Evolutionary conservation across 176 grass and related monocot genomes (phyloP), one percentile per base, ranked within the genome.

Genomic region (Zoysia japonica): DNA sequence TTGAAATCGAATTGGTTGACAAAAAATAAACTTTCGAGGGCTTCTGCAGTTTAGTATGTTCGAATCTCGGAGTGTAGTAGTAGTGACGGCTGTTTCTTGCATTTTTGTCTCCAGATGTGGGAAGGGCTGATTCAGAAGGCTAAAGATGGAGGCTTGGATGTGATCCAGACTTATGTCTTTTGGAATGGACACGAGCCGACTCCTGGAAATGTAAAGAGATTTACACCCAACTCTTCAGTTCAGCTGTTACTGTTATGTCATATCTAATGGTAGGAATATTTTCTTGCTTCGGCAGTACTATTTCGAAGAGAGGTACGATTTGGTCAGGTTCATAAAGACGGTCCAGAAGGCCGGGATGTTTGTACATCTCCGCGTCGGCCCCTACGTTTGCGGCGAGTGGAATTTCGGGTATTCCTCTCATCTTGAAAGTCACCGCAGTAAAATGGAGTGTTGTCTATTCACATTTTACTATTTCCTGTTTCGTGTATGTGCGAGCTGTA

Each of bases 331-430:
- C 80, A 68, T 99, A 56, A 96, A 96, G 82, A 99, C 90, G 55
- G 88, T 84, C 71, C 92, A 99, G 44, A 96, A 93, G 56, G 82
- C 84, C 60, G 96, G 92, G 56, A 28, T 99, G 65, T 95, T 91
- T 88, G 96, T 99, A 13, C 96, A 99, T 79, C 92, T 99, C 47
- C 92, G 96, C 74, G 89, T 99, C 73, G 96, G 96, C 53, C 96
- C 96, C 55, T 99, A 99, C 82, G 87, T 99, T 54, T 99, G 96
- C 10, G 96, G 92, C 82, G 96, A 99, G 83, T 99, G 96, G 96
- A 99, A 99, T 86, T 99, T 99, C 36, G 96, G 96, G 96, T 99
- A 91, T 71, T 65, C 54, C 71, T 38, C 76, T 14, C 38, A 14
- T 80, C 47, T 44, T 89, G 14, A 59, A 64, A 48, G 28, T 73